These are phyloP conservation scores for Fusarium sp. DNA, from an alignment of 2,329 filamentous ascomycete species.

Conservation along the genomic window DNA sequence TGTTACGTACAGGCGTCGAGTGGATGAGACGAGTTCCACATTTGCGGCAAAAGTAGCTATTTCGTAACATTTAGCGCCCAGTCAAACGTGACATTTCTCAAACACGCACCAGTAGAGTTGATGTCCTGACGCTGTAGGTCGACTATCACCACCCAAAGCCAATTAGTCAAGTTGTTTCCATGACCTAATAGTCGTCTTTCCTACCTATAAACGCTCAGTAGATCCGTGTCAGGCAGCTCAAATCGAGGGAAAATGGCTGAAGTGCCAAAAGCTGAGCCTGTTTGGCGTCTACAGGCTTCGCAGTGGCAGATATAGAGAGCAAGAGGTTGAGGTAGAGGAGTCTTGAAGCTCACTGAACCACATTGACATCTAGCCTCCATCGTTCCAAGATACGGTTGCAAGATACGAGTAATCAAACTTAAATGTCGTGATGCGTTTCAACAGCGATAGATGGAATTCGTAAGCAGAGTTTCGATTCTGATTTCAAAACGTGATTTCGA, in stretches of 20 bases:
- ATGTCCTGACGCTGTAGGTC: conserved; percentile 69
- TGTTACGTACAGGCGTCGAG: conserved; percentile 64
- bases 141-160: conserved; percentile 54
- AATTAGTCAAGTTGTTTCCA: conserved; percentile 14
- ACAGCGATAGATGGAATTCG: background rate
- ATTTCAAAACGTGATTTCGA: background rate
- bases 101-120: conserved; percentile 67
- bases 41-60: conserved; percentile 73
- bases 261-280: conserved; percentile 75
- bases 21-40: conserved; percentile 77
- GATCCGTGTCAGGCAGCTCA: conserved; percentile 62
- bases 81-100: background rate
- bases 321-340: conserved; percentile 70
- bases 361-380: conserved; percentile 77
- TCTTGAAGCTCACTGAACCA: conserved; percentile 72
- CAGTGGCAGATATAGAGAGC: conserved; percentile 81
- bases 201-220: conserved; percentile 67
- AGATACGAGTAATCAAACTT: background rate
- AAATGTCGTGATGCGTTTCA: background rate
- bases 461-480: background rate
- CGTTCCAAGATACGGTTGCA: background rate
- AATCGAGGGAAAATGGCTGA: conserved; percentile 80
- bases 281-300: conserved; percentile 74
- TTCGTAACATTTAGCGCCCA: conserved; percentile 13
- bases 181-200: background rate